Conservation (phyloP, 805 yeast genomes). For the Torulaspora maleeae region DNA sequence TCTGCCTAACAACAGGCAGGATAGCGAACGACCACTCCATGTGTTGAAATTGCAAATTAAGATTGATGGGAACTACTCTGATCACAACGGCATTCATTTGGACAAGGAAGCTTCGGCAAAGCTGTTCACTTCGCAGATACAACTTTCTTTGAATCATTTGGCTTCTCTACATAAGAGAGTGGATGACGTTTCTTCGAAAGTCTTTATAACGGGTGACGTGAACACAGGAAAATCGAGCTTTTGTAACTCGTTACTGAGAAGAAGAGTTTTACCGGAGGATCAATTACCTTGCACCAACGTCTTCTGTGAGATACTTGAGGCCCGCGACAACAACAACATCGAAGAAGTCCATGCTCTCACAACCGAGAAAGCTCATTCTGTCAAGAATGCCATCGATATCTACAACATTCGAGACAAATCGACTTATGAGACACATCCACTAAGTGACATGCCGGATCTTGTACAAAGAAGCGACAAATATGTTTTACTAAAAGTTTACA, state of each 20-base stretch:
- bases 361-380: constrained; percentile 39
- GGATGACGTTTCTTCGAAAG: constrained; percentile 88
- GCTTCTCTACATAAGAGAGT: constrained; percentile 71
- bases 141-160: constrained; percentile 63
- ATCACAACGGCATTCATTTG: constrained; percentile 45
- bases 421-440: constrained; percentile 53
- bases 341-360: constrained; percentile 95
- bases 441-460: constrained; percentile 58
- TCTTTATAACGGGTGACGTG: constrained; percentile 92
- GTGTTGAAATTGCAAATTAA: constrained; percentile 28
- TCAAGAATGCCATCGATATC: constrained; percentile 25
- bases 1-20: constrained; percentile 46
- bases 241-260: constrained; percentile 80
- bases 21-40: constrained; percentile 25
- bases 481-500: constrained; percentile 71
- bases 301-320: constrained; percentile 90
- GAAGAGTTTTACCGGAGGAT: constrained; percentile 83
- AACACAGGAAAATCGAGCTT: constrained; percentile 96
- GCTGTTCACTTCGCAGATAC: constrained; percentile 62
- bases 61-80: constrained; percentile 24
- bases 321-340: constrained; percentile 61
- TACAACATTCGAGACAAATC: constrained; percentile 50
- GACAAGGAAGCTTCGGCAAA: constrained; percentile 67
- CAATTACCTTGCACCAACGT: constrained; percentile 97
- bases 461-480: constrained; percentile 72